These are phyloP conservation scores for Phialophora expanda DNA, from an alignment of 2,329 filamentous ascomycete genomes.

Conservation along the genomic window DNA sequence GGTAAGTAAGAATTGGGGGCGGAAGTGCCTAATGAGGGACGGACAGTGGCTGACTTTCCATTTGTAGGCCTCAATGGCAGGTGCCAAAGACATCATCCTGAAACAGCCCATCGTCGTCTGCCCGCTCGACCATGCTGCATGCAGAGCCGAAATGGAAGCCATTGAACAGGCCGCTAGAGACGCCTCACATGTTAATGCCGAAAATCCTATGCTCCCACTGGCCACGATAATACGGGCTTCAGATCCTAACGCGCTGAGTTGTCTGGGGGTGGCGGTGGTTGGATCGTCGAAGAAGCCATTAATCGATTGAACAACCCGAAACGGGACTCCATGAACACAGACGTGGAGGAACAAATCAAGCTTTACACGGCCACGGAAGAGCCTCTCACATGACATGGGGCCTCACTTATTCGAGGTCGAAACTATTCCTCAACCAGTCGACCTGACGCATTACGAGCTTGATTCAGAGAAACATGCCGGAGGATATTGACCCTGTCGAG, in stretches of 20 bases:
- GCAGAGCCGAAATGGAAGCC: slow-evolving; percentile 98
- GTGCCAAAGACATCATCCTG: slow-evolving; percentile 83
- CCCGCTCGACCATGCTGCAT: slow-evolving; percentile 90
- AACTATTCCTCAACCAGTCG: neutral
- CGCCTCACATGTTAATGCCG: slow-evolving; percentile 82
- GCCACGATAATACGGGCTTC: slow-evolving; percentile 78
- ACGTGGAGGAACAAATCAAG: neutral
- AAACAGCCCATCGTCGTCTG: slow-evolving; percentile 95
- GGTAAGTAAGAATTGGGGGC: slow-evolving; percentile 57
- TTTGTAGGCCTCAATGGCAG: slow-evolving; percentile 81
- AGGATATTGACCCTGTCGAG: neutral
- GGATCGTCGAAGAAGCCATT: slow-evolving; percentile 66
- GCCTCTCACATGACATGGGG: neutral
- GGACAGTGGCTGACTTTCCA: slow-evolving; percentile 6
- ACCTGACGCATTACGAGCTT: neutral
- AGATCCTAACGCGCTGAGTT: slow-evolving; percentile 68
- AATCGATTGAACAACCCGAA: slow-evolving; percentile 61
- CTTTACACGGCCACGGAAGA: slow-evolving; percentile 3
- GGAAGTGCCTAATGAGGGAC: neutral
- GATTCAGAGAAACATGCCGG: neutral
- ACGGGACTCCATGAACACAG: slow-evolving; percentile 2
- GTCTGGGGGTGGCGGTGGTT: slow-evolving; percentile 67
- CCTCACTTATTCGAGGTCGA: neutral
- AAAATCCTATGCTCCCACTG: slow-evolving; percentile 91
- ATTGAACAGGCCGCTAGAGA: slow-evolving; percentile 96